Base-by-base conservation (phyloP, 306 rosid genomes). In the Trichosanthes cucumerina region DNA sequence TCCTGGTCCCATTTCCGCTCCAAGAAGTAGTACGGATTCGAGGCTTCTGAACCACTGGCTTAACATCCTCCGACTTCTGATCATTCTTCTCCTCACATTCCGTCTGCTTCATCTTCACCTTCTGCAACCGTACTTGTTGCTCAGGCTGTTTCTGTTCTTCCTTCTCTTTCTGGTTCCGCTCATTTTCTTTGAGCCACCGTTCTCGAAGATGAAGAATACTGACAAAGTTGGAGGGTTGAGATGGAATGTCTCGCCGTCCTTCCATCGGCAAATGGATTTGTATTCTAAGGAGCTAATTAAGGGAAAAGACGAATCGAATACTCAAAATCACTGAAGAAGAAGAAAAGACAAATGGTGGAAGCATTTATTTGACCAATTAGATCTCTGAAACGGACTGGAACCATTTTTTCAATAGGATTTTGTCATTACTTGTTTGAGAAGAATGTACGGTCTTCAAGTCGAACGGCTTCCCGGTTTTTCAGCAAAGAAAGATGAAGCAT, bases 141-240 rank as follows among this genome's bases (percentile, higher is more conserved):
- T 33, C 68, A 43, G 39, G 73, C 12, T 24, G 63, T 31, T 79
- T 57, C 69, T 60, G 18, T 44, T 80, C 69, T 77, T 60, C 79
- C 70, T 68, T 26, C 71, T 77, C 77, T 63, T 44, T 81, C 63
- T 12, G 79, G 5, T 63, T 28, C 12, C 15, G 53, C 19, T 84
- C 82, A 14, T 87, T 66, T 53, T 86, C 85, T n/a, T 79, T 34
- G 58, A 88, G 84, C 93, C 91, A 88, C 2, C 87, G 89, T 70
- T 88, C 86, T 19, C 82, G 84, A 69, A 93, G 98, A 0, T 88
- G 84, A 70, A 41, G 76, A 46, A 91, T 52, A 47, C 87, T 85
- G 79, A 93, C 86, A 57, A 85, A 93, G 80, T 93, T 87, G 53
- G 91, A 28, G 33, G 96, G 93, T 18, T 86, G 59, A 76, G 90